Evolutionary conservation across 2,329 filamentous ascomycete genomes (phyloP).

Genomic region (Sordariomycetes sp.): DNA sequence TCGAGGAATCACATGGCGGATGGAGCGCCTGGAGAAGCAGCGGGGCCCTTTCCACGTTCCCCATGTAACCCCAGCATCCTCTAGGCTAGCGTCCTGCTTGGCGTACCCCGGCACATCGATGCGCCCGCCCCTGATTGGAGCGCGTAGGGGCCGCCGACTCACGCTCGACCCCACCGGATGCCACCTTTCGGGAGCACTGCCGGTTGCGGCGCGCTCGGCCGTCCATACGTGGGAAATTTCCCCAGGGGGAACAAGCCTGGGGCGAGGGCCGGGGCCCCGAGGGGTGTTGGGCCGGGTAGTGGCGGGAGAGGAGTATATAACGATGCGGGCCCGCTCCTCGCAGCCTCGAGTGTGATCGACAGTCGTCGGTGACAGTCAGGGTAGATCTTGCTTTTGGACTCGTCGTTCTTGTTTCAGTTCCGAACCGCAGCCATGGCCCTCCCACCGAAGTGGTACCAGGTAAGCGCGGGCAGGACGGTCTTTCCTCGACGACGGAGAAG

Average conservation of each 20-base stretch:
- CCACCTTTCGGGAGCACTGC: background rate
- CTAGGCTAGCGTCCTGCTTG: background rate
- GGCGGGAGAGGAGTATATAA: background rate
- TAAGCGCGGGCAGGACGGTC: background rate
- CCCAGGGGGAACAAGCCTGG: background rate
- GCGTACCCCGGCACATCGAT: background rate
- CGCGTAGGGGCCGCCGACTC: background rate
- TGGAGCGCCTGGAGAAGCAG: background rate
- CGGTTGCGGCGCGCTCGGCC: background rate
- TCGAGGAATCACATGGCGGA: background rate
- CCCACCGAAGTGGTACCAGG: constrained; percentile 4
- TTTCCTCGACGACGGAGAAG: background rate
- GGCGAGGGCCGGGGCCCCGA: background rate
- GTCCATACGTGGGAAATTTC: background rate
- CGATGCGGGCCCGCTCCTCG: background rate
- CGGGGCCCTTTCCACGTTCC: background rate
- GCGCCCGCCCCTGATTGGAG: background rate
- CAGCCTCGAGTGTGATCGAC: background rate
- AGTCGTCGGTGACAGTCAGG: background rate
- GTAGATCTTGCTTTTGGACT: background rate
- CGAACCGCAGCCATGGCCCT: constrained; percentile 1
- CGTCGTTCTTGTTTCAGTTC: background rate
- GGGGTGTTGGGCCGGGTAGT: background rate
- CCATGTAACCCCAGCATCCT: background rate
- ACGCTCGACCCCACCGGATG: background rate